Base-by-base conservation (phyloP, 352 stramenopile species). In the Globisporangium sylvaticum region DNA sequence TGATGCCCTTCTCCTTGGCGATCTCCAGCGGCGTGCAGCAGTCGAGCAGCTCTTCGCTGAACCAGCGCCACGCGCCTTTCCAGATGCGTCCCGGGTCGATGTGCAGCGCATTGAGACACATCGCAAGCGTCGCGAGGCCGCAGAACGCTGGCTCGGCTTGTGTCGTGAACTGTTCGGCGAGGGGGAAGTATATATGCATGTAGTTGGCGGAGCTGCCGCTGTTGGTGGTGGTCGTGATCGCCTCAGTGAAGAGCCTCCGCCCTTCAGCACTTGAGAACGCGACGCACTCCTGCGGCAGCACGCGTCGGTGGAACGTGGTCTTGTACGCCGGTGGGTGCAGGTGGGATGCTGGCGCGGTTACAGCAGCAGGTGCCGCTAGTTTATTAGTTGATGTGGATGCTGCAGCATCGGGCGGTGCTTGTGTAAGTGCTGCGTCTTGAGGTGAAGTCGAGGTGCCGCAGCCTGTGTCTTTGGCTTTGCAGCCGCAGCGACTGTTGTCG, bases 141-240 rank as follows among this genome's bases (percentile, higher is more conserved):
- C 94, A 98, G 65, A 89, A 98, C 2, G 89, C 89, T 55, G 96
- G 94, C 73, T 97, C 96, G 22, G 92, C 87, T 66, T 98, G 93
- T 1, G 89, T 95, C 24, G 75, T 92, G 67, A 96, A 97, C 72
- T 96, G 83, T 68, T 97, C 89, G 0, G 88, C 89, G 62, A 98
- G 73, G 6, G 86, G 80, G 68, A 98, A 98, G 83, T 98, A 99
- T 54, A 90, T 92, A 57, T 91, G 80, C 86, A 94, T 94, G 75
- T 84, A 92, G 67, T 90, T 88, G 24, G 58, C 25, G 6, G 39
- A 46, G n/a, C 20, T 44, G 12, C 18, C 31, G 7, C 12, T 22
- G 27, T n/a, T 42, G 32, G 32, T 39, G 34, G 12, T 42, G 12
- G 37, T 44, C 37, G 37, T 18, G 37, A 85, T 66, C 60, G 89